Base-by-base conservation (phyloP, 78 protist genomes). In the Tieghemostelium lacteum region DNA sequence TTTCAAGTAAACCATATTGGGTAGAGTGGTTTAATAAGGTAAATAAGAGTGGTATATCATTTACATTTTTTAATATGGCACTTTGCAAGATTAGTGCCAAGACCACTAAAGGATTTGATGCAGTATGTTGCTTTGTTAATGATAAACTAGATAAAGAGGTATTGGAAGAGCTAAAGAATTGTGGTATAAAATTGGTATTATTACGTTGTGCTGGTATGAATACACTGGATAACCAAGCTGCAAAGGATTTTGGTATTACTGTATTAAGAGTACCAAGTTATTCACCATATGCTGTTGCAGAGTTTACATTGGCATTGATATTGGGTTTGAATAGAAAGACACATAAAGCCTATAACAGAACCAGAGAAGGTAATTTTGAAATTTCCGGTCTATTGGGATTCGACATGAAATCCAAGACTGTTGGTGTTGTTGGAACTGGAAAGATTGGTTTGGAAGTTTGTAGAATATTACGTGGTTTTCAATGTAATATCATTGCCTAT, bases 241-340 rank as follows among this genome's bases (percentile, higher is more conserved):
- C 96, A 0, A 66, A 60, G 24, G 65, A 45, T 10, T 37, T 65
- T 26, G 95, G 95, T 24, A 71, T 94, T 19, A 33, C 61, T 6
- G 96, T 94, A 29, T 42, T 55, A 20, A 61, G 93, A 12, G 98
- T 96, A 0, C 98, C 98, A 4, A 93, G 75, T 2, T 96, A 96
- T 77, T 88, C 95, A n/a, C 98, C 98, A 24, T 33, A 77, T 26
- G 92, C 96, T 20, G 95, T 94, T 0, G 98, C 98, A 5, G 98
- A 96, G 94, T 94, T 83, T 64, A 96, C 98, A 29, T 67, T 85
- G 0, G 58, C 87, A 14, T 36, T 96, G 45, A 19, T 72, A 26
- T 0, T 78, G 58, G 22, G 92, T 26, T 72, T 96, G 37, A 92
- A 93, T 75, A 67, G 97, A 34, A 95, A 93, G 74, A 39, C 67